Evolutionary conservation across 2,329 filamentous ascomycete genomes (phyloP).

Genomic region (Cytospora chrysosperma): DNA sequence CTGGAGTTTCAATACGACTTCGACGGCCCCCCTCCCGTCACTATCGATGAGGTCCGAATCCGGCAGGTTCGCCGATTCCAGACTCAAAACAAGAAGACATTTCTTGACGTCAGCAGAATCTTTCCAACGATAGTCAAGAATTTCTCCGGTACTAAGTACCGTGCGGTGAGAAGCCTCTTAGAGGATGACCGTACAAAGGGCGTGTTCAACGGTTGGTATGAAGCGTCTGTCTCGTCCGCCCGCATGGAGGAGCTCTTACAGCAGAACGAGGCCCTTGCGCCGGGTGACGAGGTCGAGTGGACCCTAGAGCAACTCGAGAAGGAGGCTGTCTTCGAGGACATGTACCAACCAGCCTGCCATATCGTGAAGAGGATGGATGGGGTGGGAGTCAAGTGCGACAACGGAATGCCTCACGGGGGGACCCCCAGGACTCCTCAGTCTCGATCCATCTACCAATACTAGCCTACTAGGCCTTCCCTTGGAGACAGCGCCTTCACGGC

Average conservation of each 20-base stretch:
- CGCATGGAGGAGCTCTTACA: conserved; percentile 28
- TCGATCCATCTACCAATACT: not conserved
- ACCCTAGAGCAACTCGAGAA: conserved; percentile 18
- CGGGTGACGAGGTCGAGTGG: conserved; percentile 32
- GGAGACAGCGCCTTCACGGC: not conserved
- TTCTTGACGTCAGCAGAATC: conserved; percentile 28
- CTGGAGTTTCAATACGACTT: conserved; percentile 14
- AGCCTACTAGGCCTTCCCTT: not conserved
- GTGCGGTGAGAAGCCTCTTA: not conserved
- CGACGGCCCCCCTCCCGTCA: not conserved
- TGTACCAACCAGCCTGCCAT: conserved; percentile 30
- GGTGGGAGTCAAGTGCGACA: conserved; percentile 28
- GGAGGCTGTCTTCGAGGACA: conserved; percentile 25
- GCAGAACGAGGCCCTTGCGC: conserved; percentile 28
- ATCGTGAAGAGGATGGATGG: conserved; percentile 34
- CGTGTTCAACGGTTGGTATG: conserved; percentile 31
- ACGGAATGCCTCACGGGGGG: not conserved
- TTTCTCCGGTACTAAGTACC: not conserved
- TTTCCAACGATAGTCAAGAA: not conserved
- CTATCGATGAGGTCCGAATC: conserved; percentile 12
- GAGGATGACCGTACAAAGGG: conserved; percentile 24
- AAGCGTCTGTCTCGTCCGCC: conserved; percentile 31
- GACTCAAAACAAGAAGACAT: conserved; percentile 24
- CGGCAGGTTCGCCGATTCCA: conserved; percentile 17
- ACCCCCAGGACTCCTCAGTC: not conserved